Conservation (phyloP, 148 eudicot genomes). For the Amaranthus cruentus region DNA sequence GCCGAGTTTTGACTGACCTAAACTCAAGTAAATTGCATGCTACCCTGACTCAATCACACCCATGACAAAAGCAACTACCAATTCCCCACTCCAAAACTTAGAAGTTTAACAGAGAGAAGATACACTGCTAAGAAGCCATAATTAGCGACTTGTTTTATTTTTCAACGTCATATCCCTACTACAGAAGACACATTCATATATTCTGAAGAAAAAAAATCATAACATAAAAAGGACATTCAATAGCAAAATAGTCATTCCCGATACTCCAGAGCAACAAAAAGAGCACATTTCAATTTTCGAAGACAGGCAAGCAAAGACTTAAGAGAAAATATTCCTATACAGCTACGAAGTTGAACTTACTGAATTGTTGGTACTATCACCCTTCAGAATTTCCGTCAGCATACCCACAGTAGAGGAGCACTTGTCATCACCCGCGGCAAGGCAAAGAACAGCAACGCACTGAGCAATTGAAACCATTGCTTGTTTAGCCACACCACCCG, state of each 20-base stretch:
- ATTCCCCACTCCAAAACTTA: not conserved
- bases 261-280: not conserved
- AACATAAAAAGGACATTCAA: not conserved
- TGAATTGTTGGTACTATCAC: constrained; percentile 63
- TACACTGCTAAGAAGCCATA: not conserved
- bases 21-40: too few species aligned
- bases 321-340: not conserved
- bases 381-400: constrained; percentile 79
- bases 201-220: not conserved
- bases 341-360: constrained; percentile 31
- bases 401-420: constrained; percentile 79
- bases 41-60: not conserved
- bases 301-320: too few species aligned
- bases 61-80: not conserved
- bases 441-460: constrained; percentile 98
- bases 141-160: not conserved
- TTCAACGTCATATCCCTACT: not conserved
- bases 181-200: not conserved
- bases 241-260: not conserved
- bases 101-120: not conserved
- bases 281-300: too few species aligned
- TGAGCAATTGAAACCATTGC: constrained; percentile 96
- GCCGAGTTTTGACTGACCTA: too few species aligned
- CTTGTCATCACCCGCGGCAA: constrained; percentile 81
- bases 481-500: constrained; percentile 90